phyloP scores from a whole-genome alignment of 1,139 yeast species.

The Geotrichum siamense region DNA sequence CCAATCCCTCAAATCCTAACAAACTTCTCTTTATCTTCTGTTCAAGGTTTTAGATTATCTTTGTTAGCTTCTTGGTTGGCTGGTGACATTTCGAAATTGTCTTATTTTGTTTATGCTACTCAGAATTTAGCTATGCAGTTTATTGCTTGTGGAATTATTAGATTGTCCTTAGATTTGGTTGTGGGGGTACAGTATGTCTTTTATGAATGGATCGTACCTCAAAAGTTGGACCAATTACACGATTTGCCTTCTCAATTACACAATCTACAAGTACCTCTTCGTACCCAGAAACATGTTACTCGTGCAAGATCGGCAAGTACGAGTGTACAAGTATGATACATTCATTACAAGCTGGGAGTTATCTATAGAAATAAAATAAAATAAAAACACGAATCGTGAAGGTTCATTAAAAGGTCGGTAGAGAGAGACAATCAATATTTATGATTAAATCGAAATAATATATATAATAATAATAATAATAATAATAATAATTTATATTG shows the following conservation, averaged over 20 bases:
- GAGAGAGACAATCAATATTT: no score
- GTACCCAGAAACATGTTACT: conserved; percentile 1
- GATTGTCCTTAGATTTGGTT: conserved; percentile 66
- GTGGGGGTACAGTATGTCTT: conserved; percentile 70
- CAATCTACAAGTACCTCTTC: not conserved
- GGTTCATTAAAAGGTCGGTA: no score
- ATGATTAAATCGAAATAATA: no score
- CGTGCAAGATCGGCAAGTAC: conserved; percentile 5
- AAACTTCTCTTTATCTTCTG: conserved; percentile 58
- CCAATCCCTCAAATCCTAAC: conserved; percentile 84
- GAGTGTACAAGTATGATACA: not conserved
- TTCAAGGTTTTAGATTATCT: conserved; percentile 71
- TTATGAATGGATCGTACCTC: conserved; percentile 30
- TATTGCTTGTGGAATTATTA: conserved; percentile 71
- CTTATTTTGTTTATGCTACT: conserved; percentile 67
- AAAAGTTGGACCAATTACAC: not conserved
- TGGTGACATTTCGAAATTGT: conserved; percentile 74
- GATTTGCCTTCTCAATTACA: not conserved
- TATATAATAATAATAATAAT: no score
- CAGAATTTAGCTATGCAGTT: conserved; percentile 58
- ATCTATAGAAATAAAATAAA: no score
- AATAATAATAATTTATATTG: no score
- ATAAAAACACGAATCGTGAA: no score
- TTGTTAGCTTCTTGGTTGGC: conserved; percentile 78
- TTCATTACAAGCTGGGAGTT: no score